phyloP scores from a whole-genome alignment of 2,329 filamentous ascomycete genomes.

The Emericellopsis atlantica region DNA sequence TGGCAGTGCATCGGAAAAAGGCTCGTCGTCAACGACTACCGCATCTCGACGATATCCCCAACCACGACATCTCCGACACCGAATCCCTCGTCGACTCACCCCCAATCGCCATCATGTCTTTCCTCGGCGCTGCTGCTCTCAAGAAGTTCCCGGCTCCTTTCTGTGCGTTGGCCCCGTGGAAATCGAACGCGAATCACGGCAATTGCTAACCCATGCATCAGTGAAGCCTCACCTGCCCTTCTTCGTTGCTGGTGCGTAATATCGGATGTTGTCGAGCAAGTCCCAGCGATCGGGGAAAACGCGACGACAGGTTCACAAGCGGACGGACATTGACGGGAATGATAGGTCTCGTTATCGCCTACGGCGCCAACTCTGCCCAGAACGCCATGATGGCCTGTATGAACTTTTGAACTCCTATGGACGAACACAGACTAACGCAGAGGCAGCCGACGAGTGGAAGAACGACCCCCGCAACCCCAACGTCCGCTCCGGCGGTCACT shows the following conservation, averaged over 20 bases:
- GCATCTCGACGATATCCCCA: conserved; percentile 12
- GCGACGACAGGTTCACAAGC: background rate
- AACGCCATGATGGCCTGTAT: conserved; percentile 67
- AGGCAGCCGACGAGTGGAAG: conserved; percentile 81
- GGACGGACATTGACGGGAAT: conserved; percentile 10
- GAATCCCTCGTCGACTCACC: conserved; percentile 10
- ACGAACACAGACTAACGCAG: too few relatives aligned
- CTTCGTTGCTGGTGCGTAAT: conserved; percentile 77
- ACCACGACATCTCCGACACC: conserved; percentile 21
- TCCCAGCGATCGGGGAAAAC: conserved; percentile 4
- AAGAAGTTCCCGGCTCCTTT: conserved; percentile 76
- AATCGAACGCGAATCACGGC: background rate
- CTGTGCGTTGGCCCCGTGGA: conserved; percentile 42
- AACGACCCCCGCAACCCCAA: conserved; percentile 87
- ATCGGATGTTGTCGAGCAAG: conserved; percentile 7
- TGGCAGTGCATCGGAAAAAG: conserved; percentile 19
- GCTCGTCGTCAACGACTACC: conserved; percentile 23
- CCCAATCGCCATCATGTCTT: conserved; percentile 52
- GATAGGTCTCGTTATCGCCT: conserved; percentile 71
- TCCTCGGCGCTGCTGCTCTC: conserved; percentile 50
- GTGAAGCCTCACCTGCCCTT: conserved; percentile 88
- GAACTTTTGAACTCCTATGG: conserved; percentile 4
- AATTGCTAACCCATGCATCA: conserved; percentile 23
- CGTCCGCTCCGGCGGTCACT: conserved; percentile 34
- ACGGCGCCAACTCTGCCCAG: conserved; percentile 80